Evolutionary conservation across 2,329 filamentous ascomycete genomes (phyloP).

Genomic region (Ophiocordyceps camponoti-floridani): DNA sequence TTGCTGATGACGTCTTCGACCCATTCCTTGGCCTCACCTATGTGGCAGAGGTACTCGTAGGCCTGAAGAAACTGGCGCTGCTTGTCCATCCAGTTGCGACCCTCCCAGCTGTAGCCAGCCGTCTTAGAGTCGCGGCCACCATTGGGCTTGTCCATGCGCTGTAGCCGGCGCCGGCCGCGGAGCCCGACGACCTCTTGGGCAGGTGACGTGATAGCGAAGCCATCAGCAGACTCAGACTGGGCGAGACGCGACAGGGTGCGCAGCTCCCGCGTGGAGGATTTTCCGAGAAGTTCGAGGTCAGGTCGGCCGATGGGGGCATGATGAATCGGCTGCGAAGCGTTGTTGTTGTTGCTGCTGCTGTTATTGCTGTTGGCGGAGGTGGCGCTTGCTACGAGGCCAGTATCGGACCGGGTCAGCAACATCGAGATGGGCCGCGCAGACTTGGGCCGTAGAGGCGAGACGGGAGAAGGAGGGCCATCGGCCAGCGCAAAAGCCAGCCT

Average conservation of each 20-base stretch:
- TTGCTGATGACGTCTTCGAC: slow-evolving; percentile 81
- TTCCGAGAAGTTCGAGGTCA: slow-evolving; percentile 66
- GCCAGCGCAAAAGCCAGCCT: slow-evolving; percentile 31
- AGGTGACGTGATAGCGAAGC: slow-evolving; percentile 61
- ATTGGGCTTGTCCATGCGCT: slow-evolving; percentile 44
- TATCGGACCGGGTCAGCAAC: slow-evolving; percentile 40
- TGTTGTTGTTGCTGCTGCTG: slow-evolving; percentile 4
- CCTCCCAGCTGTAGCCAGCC: slow-evolving; percentile 53
- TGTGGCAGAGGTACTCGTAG: slow-evolving; percentile 97
- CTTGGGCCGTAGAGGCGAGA: slow-evolving; percentile 15
- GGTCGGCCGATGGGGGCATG: slow-evolving; percentile 38
- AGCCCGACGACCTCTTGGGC: slow-evolving; percentile 79
- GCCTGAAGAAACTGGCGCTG: slow-evolving; percentile 91
- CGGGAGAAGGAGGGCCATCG: slow-evolving; percentile 21
- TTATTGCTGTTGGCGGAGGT: slow-evolving; percentile 12
- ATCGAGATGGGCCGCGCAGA: slow-evolving; percentile 40
- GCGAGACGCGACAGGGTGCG: slow-evolving; percentile 73
- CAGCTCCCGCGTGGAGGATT: slow-evolving; percentile 79
- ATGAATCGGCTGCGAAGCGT: slow-evolving; percentile 14
- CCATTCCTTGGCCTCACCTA: slow-evolving; percentile 98
- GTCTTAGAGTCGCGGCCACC: slow-evolving; percentile 26
- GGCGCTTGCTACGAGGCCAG: slow-evolving; percentile 20
- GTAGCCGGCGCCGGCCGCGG: slow-evolving; percentile 66
- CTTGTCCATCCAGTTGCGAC: slow-evolving; percentile 96
- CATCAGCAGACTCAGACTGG: slow-evolving; percentile 55